A percentile compares a stretch with the other conserved stretches of the same genome.
Evolutionary conservation across 495 filamentous ascomycete species (phyloP).

Genomic region (Podospora anserina): DNA sequence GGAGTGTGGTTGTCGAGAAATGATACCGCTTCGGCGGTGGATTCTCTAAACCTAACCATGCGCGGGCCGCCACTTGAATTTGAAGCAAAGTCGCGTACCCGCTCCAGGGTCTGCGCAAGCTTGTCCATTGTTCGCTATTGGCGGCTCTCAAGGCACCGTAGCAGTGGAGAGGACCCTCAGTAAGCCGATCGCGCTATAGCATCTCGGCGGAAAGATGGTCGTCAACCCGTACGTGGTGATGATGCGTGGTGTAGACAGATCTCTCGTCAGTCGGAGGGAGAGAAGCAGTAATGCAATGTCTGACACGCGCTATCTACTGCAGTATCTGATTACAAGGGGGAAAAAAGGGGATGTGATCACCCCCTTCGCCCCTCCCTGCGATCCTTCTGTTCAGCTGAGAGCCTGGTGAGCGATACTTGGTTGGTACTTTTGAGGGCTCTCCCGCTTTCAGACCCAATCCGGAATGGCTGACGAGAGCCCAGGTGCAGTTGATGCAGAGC

Average conservation of each 20-base stretch:
- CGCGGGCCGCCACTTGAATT: background rate
- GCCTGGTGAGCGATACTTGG: background rate
- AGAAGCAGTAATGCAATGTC: background rate
- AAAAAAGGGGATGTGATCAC: background rate
- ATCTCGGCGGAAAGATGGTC: background rate
- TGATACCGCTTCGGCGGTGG: background rate
- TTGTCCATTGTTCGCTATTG: background rate
- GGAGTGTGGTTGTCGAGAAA: background rate
- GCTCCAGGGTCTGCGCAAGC: background rate
- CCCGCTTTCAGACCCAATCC: background rate
- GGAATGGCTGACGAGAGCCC: background rate
- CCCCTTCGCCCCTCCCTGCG: background rate
- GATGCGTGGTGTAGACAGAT: background rate
- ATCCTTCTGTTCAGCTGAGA: slow-evolving; percentile 5
- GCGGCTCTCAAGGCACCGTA: background rate
- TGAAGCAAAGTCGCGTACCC: background rate
- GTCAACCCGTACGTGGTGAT: background rate
- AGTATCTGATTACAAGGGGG: background rate
- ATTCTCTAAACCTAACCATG: background rate
- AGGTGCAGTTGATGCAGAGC: background rate
- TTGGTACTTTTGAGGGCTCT: background rate
- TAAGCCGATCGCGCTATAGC: background rate
- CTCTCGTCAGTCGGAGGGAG: background rate
- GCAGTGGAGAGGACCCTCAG: background rate
- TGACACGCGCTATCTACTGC: background rate